A percentile compares a stretch with the other conserved stretches of the same genome.
Conservation (phyloP, 2,329 filamentous ascomycete genomes). For the Fusarium brevicatenulatum region DNA sequence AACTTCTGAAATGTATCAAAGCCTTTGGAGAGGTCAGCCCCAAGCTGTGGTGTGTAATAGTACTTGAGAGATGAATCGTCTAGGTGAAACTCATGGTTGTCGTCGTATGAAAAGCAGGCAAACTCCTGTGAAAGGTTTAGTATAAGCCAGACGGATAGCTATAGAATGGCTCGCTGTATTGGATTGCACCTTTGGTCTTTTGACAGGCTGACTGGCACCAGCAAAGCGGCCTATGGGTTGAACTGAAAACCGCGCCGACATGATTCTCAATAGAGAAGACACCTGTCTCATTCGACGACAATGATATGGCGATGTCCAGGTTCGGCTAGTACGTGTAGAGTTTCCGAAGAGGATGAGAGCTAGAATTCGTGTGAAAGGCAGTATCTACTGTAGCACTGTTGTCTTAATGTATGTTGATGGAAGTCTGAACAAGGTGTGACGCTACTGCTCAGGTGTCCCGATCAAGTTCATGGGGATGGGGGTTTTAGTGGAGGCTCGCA, state of each 20-base stretch:
- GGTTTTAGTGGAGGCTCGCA: constrained; percentile 8
- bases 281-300: background rate
- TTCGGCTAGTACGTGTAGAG: background rate
- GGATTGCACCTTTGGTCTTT: constrained; percentile 73
- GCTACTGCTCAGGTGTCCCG: constrained; percentile 6
- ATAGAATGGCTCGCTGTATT: background rate
- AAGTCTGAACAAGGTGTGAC: constrained; percentile 1
- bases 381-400: background rate
- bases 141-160: background rate
- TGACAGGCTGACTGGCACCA: constrained; percentile 75
- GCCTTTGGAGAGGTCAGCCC: constrained; percentile 79
- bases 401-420: background rate
- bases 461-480: background rate
- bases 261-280: constrained; percentile 11
- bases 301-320: background rate
- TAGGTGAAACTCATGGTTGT: constrained; percentile 78
- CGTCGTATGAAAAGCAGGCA: constrained; percentile 91
- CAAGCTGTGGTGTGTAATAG: constrained; percentile 82
- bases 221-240: constrained; percentile 76
- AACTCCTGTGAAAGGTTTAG: constrained; percentile 72
- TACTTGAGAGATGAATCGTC: constrained; percentile 85
- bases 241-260: constrained; percentile 66
- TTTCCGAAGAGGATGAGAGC: background rate
- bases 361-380: background rate
- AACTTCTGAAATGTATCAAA: constrained; percentile 86